These are phyloP conservation scores for Solanum lycopersicoides DNA, from an alignment of 257 asterid species.

Conservation along the genomic window DNA sequence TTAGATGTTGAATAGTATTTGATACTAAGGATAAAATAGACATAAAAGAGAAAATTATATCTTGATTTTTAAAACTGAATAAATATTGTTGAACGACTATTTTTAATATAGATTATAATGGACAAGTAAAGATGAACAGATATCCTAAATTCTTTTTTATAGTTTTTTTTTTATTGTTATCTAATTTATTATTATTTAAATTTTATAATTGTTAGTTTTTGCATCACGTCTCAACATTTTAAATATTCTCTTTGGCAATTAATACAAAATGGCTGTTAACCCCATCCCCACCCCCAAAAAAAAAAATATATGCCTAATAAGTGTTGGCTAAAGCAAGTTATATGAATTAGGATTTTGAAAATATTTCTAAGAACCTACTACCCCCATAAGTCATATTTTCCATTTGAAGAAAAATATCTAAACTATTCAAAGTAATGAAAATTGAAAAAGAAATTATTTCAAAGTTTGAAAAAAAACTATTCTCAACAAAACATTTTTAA, in stretches of 20 bases:
- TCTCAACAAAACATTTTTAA: not conserved
- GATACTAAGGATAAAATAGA: no score
- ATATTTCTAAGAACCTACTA: not conserved
- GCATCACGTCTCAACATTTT: rapidly evolving
- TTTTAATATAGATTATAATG: no score
- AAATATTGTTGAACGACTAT: no score
- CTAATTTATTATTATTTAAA: not conserved
- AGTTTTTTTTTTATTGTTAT: not conserved
- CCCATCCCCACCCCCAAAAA: no score
- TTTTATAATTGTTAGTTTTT: not conserved
- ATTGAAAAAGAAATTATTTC: not conserved
- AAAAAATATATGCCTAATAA: no score
- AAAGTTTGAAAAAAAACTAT: not conserved
- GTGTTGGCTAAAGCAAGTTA: not conserved
- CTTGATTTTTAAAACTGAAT: not conserved
- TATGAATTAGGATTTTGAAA: not conserved
- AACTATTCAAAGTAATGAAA: not conserved
- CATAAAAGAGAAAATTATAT: no score
- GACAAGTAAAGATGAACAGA: no score
- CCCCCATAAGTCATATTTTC: not conserved
- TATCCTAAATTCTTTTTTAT: not conserved
- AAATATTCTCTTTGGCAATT: no score
- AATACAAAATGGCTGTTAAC: no score
- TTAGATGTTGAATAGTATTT: not conserved
- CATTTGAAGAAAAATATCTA: not conserved